Conservation (phyloP, 805 yeast genomes). For the Brettanomyces anomalus region DNA sequence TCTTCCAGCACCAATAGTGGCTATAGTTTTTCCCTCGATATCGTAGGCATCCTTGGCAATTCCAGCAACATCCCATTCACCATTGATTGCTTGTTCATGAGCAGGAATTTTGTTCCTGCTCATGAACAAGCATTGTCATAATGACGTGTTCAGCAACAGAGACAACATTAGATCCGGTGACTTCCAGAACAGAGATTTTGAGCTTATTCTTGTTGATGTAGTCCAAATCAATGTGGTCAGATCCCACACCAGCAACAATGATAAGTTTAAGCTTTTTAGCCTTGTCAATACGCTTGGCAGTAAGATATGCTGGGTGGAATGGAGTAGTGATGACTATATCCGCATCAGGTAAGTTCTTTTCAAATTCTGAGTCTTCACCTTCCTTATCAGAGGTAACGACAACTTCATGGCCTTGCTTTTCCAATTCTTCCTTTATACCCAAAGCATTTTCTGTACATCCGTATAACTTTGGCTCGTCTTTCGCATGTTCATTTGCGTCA, state of each 20-base stretch:
- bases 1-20: constrained; percentile 83
- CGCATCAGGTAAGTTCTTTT: constrained; percentile 58
- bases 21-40: constrained; percentile 70
- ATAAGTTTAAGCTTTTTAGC: constrained; percentile 65
- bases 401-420: constrained; percentile 56
- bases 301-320: constrained; percentile 73
- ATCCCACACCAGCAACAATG: constrained; percentile 80
- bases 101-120: constrained; percentile 54
- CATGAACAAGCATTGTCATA: constrained; percentile 59
- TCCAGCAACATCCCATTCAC: constrained; percentile 52
- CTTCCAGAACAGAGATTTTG: constrained; percentile 52
- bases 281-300: constrained; percentile 53
- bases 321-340: constrained; percentile 77
- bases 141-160: constrained; percentile 78
- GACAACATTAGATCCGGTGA: constrained; percentile 72
- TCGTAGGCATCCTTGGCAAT: constrained; percentile 50
- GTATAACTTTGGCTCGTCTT: constrained; percentile 48
- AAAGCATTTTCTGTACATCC: constrained; percentile 73
- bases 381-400: constrained; percentile 65
- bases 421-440: constrained; percentile 59
- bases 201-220: constrained; percentile 51
- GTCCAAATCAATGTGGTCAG: constrained; percentile 69
- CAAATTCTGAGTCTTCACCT: constrained; percentile 48
- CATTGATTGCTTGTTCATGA: constrained; percentile 41
- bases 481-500: constrained; percentile 50